Base-by-base conservation (phyloP, 805 yeast genomes). In the Yarrowia keelungensis region DNA sequence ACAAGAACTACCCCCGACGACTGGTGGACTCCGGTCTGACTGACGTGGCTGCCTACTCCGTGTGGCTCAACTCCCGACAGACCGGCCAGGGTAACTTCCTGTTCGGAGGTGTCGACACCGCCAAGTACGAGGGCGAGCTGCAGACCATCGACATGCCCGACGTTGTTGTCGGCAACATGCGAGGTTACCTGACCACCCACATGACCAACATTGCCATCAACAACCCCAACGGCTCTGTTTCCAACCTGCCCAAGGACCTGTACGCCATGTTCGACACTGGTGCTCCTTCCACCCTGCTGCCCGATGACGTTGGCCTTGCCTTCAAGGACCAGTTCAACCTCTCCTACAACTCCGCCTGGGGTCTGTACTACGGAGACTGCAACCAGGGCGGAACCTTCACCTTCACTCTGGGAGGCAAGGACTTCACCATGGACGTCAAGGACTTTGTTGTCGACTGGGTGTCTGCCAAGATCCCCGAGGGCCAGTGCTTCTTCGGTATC, bases 191-290 rank as follows among this genome's bases (percentile, higher is more conserved):
- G 32, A 62, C 67, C 54, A 49, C 68, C 35, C 68, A 50, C 38
- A 16, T 51, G 36, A 43, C 50, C 51, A 69, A 70, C 15, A 58
- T 73, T 16, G 72, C 70, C 59, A 58, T 73, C 50, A 69, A 73
- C 69, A 69, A 64, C 19, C 61, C 70, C 49, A 47, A 49, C 35
- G 39, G 71, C 41, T 69, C 71, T 14, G 61, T 51, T 11, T 35
- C 51, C 42, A 42, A 36, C 59, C 50, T 53, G 49, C 50, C 68
- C 42, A 50, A 53, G 61, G 56, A 45, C 22, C 5, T 69, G 11
- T 53, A 43, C 32, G 87, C 84, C 3, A 75, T 85, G 43, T 76
- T 87, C 51, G 91, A 88, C 74, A 82, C 88, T 0, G 89, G 90
- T 15, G 81, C 89, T 8, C 81, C 88, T 9, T 75, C 82, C 43